Percentiles rank a stretch among this genome's conserved stretches.
These are phyloP conservation scores for Prosopis cineraria DNA, from an alignment of 306 rosid species.

Conservation along the genomic window DNA sequence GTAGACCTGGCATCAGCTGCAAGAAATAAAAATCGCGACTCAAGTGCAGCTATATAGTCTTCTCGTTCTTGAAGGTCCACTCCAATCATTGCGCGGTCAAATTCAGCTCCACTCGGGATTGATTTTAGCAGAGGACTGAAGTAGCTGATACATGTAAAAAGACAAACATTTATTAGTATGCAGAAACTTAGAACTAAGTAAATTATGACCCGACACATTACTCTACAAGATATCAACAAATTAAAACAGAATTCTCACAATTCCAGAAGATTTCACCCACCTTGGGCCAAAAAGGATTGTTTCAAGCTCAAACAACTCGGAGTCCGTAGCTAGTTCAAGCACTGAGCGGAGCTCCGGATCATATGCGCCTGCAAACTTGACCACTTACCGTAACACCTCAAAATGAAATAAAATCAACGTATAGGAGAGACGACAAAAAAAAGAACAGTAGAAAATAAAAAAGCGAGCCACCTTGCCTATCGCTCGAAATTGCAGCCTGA, in stretches of 20 bases:
- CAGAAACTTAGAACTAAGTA: neutral
- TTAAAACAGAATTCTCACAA: neutral
- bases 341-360: slow-evolving; percentile 80
- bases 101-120: slow-evolving; percentile 47
- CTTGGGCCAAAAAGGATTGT: slow-evolving; percentile 87
- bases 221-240: neutral
- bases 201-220: neutral
- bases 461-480: slow-evolving; percentile 44
- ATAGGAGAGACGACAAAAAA: neutral
- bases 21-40: slow-evolving; percentile 84
- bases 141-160: slow-evolving; percentile 56
- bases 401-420: neutral
- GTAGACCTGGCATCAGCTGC: slow-evolving; percentile 94
- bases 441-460: neutral
- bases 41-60: slow-evolving; percentile 57
- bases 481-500: slow-evolving; percentile 49
- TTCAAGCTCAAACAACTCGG: slow-evolving; percentile 79
- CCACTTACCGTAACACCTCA: neutral
- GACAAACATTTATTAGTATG: neutral
- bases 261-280: slow-evolving; percentile 26
- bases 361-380: slow-evolving; percentile 42
- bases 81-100: slow-evolving; percentile 69
- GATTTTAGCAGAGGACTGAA: slow-evolving; percentile 93
- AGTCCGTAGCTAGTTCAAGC: slow-evolving; percentile 83
- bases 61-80: slow-evolving; percentile 78